Evolutionary conservation across 1,284 basidiomycete species (phyloP), one percentile per base, ranked within the genome.

Genomic region (Abortiporus biennis): DNA sequence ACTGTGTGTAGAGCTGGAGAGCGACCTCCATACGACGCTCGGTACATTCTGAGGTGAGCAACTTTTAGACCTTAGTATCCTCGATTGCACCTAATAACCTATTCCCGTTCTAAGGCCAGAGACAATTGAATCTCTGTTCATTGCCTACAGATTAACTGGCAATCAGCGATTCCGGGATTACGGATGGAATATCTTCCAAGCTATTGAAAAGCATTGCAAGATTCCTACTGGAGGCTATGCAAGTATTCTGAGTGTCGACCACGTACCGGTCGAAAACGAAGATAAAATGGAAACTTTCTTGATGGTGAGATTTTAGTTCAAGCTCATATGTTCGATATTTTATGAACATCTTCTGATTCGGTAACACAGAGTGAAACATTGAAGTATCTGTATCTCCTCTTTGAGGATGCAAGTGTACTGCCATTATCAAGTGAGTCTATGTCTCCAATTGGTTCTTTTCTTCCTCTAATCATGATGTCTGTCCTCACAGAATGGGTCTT

Each of bases 211-310:
- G 57, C 79, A 94, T 58, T 92, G 90, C 60, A 71, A 71, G 38
- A 66, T 95, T 13, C 63, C 71, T 20, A 69, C 64, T 0, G 94
- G 92, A 6, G 94, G 92, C 2, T 98, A 89, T 55, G 88, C 89
- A 12, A 80, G 81, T 33, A 74, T 98, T 35, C 64, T 85, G 42
- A 90, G 96, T 60, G 94, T 98, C 12, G 85, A 92, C 56, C 70
- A 76, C 46, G 62, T 80, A 2, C 80, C 85, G 0, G 79, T 74
- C 2, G 65, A 67, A 53, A 69, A 77, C 46, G 80, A 91, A 46
- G 91, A 97, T 64, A 85, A 88, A 61, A 96, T 96, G 91, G 94
- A 97, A 67, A 95, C 94, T 13, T 96, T 95, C 69, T 78, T 91
- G 65, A 71, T 94, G 72, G 86, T 86, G 20, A 17, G 36, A 30